Base-by-base conservation (phyloP, 2,329 filamentous ascomycete genomes). In the Colletotrichum nymphaeae region DNA sequence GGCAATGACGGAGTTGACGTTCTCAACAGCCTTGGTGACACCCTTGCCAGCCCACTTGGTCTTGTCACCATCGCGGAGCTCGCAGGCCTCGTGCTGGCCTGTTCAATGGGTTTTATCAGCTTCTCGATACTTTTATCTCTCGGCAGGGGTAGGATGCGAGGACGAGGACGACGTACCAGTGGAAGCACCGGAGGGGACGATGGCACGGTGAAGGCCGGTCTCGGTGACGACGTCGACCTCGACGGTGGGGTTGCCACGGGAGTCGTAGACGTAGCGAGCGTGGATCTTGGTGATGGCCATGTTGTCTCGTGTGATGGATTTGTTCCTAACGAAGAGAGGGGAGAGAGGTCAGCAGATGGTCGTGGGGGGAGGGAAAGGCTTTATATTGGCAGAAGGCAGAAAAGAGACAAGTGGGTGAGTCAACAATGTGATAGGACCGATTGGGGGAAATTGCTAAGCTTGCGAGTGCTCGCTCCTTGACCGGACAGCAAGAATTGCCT, bases 231-330 rank as follows among this genome's bases (percentile, higher is more conserved):
- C 91, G 84, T 97, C 95, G 80, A 97, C 95, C 90, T 98, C 95
- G 82, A 97, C 95, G 83, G 97, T 99, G 82, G 97, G 97, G 93
- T 99, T 99, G 84, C 91, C 91, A 84, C 97, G 96, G 85, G 97
- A 98, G 91, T 99, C 97, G 92, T 96, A 99, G 89, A 99, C 95
- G 83, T 93, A 95, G 84, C 97, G 94, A 83, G 94, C 94, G 91
- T 95, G 93, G 84, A 97, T 91, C 90, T 95, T 96, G 86, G 92
- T 92, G 86, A 97, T 94, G 82, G 94, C 88, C 97, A 99, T 99
- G 78, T 83, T 95, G 86, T 63, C 63, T 59, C 24, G 55, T 73
- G 32, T 66, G 46, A 30, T 71, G 71, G 49, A 66, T 58, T 49
- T 68, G 19, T 66, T 73, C 60, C 71, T 71, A 65, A 53, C 60